Evolutionary conservation across 257 asterid genomes (phyloP), one percentile per base, ranked within the genome.

Genomic region (Jaltomata sinuosa): DNA sequence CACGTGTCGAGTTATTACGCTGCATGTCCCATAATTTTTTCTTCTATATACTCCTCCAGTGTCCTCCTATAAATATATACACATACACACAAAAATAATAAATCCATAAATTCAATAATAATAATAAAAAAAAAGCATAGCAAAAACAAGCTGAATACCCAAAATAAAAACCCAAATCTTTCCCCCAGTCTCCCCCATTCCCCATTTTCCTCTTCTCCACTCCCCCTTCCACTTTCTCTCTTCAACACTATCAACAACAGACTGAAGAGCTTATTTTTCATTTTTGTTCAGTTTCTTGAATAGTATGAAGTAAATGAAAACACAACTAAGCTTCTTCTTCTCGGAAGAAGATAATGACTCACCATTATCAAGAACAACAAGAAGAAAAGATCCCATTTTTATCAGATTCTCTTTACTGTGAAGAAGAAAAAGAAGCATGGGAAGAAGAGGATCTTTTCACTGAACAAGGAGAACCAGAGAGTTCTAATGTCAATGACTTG

Each of bases 301-400:
- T 88, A 72, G 42, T 84, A 88, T 84, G 87, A 89, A 82, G 55
- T 85, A 80, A 87, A 79, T 86, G 72, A 79, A 62, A 79, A 83
- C 25, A 21, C 14, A 72, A 22, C 65, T 31, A 5, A 47, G 29
- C 54, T 80, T 65, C 91, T 84, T 87, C 89, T 87, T 87, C 90
- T 84, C 50, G 52, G 85, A 84, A 87, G 89, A 90, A 90, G 85
- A 91, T 91, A 84, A 91, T 88, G 96, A 47, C 88, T 45, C 87
- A 79, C 79, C 89, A 72, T 45, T 65, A 83, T 79, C 87, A 84
- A 53, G 55, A 85, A 64, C 65, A 55, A 38, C 42, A 38, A 38
- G 7, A 21, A 36, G 83, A 81, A 25, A 88, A 79, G 80, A 59
- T 89, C 40, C 87, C 89, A 77, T 74, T 85, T 84, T 68, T 62